Conservation (phyloP, 306 rosid genomes). For the Prinsepia uniflora region DNA sequence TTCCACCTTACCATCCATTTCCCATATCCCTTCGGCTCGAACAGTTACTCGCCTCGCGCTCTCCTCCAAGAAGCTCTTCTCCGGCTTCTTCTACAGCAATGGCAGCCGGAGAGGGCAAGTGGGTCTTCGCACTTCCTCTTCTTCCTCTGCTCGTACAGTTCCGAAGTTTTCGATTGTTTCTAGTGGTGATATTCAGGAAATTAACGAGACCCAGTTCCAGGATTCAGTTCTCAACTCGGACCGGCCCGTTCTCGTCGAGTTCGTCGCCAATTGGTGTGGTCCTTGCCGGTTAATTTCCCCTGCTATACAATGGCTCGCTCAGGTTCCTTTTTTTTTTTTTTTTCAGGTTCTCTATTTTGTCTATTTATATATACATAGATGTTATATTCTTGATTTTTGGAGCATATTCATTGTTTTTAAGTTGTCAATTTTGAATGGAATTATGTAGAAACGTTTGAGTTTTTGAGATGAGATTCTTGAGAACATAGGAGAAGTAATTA, state of each 20-base stretch:
- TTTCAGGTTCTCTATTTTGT: background rate
- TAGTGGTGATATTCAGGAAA: conserved; percentile 45
- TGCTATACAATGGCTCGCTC: conserved; percentile 59
- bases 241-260: conserved; percentile 83
- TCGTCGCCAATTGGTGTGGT: conserved; percentile 87
- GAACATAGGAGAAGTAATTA: background rate
- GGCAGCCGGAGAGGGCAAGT: conserved; percentile 7
- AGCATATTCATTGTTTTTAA: background rate
- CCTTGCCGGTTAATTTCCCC: conserved; percentile 86
- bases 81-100: conserved; percentile 23
- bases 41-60: conserved; percentile 28
- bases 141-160: conserved; percentile 12
- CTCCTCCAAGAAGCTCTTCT: conserved; percentile 27
- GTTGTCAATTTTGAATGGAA: background rate
- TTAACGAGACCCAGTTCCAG: conserved; percentile 57
- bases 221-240: conserved; percentile 56
- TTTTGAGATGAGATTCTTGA: background rate
- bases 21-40: conserved; percentile 21
- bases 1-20: conserved; percentile 33
- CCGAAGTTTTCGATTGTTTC: conserved; percentile 43
- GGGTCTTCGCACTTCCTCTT: conserved; percentile 15
- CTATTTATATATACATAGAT: no score
- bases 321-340: conserved; percentile 38
- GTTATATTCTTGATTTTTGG: background rate
- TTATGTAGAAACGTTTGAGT: background rate